Base-by-base conservation (phyloP, 2,329 filamentous ascomycete species). In the Paecilomyces sp. region DNA sequence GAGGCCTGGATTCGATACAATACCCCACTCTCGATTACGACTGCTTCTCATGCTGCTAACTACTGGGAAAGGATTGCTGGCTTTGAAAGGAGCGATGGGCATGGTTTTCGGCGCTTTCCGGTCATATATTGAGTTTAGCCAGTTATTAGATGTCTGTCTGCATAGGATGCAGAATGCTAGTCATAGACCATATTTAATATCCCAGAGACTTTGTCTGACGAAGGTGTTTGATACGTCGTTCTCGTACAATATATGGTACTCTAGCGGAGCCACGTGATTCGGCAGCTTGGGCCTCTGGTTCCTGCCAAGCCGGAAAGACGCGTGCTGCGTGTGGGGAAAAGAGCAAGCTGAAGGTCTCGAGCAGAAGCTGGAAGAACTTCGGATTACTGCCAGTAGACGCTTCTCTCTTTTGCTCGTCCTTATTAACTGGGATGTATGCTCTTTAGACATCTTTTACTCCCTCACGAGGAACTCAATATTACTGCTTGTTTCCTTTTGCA, bases 1-100 rank as follows among this genome's bases (percentile, higher is more conserved):
- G 30, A 31, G 31, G 28, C 24, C 33, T 54, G 54, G 31, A 28
- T 25, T 31, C 41, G 57, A 18, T 47, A 54, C 22, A 25, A 54
- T 60, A 57, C 57, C 54, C 55, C 36, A 56, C 53, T 55, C 51
- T 53, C 13, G 24, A 47, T 22, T 18, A 47, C 18, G 41, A 47
- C 8, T 47, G 41, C n/a, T 47, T 47, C 41, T 47, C 18, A 15
- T 41, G n/a, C 36, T n/a, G 36, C 31, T 33, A 33, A 33, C 31
- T 33, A 33, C 31, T 9, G 6, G 41, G n/a, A 47, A 47, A 47
- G n/a, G 41, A 47, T 18, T 47, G 18, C 8, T 47, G 41, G n/a
- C 41, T 47, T 47, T 18, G 15, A 47, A 47, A n/a, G 41, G n/a
- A 47, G 13, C 41, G 18, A 47, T 18, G 13, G 36, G 36, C 36